These are phyloP conservation scores for Wallacemonas collosoma DNA, from an alignment of 208 protist genomes.

Conservation along the genomic window DNA sequence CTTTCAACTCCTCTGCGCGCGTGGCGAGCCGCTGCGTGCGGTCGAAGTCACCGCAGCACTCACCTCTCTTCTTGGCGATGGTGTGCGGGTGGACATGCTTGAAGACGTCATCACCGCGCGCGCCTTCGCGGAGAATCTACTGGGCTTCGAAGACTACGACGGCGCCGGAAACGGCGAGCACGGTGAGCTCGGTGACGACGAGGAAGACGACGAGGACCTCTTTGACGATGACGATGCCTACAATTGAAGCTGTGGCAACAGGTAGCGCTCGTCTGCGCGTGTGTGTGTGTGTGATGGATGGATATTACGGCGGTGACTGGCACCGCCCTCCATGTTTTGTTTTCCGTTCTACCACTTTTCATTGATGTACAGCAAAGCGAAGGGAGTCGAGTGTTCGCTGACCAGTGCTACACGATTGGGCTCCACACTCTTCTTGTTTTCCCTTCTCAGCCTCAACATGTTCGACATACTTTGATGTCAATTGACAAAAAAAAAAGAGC, in stretches of 20 bases:
- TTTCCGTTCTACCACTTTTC: no score
- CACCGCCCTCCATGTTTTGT: no score
- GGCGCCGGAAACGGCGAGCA: conserved; percentile 28
- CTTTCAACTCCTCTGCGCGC: conserved; percentile 71
- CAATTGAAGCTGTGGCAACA: conserved; percentile 10
- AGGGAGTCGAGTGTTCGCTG: no score
- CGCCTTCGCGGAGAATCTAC: conserved; percentile 86
- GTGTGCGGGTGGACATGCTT: conserved; percentile 84
- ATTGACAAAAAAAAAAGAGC: no score
- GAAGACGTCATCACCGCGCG: conserved; percentile 88
- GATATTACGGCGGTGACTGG: no score
- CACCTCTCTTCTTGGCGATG: conserved; percentile 86
- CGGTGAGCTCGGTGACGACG: conserved; percentile 22
- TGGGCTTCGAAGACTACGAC: conserved; percentile 93
- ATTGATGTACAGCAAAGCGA: no score
- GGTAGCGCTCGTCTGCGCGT: not conserved
- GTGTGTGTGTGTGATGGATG: not conserved
- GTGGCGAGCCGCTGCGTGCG: conserved; percentile 75
- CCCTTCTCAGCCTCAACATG: no score
- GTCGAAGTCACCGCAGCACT: conserved; percentile 79
- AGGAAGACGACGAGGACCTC: conserved; percentile 27
- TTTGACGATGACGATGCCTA: conserved; percentile 22
- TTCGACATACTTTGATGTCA: no score
- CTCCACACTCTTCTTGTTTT: no score
- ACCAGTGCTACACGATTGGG: no score